These are phyloP conservation scores for Rhizophagus clarus DNA, from an alignment of 192 early-diverging fungal genomes.

Conservation along the genomic window DNA sequence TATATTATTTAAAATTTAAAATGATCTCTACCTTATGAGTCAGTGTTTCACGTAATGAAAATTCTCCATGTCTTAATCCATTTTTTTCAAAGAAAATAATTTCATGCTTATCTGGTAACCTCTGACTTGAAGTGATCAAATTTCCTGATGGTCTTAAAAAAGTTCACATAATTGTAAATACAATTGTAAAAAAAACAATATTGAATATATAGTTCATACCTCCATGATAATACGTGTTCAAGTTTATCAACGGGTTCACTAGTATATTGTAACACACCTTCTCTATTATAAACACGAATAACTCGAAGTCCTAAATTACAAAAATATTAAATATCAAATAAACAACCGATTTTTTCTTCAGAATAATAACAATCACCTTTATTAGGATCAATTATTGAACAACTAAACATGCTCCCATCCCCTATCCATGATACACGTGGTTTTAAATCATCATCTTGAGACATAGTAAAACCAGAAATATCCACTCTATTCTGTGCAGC, in stretches of 20 bases:
- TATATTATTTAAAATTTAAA: constrained; percentile 6
- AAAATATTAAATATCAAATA: neutral
- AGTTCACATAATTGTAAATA: neutral
- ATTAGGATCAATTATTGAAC: constrained; percentile 65
- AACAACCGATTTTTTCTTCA: neutral
- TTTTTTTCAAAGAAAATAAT: constrained; percentile 96
- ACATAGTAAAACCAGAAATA: constrained; percentile 43
- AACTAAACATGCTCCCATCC: constrained; percentile 82
- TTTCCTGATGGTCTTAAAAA: constrained; percentile 72
- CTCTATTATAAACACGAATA: constrained; percentile 82
- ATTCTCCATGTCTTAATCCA: constrained; percentile 92
- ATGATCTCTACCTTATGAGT: constrained; percentile 43
- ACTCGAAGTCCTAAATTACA: constrained; percentile 53
- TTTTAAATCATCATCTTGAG: constrained; percentile 67
- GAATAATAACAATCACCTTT: constrained; percentile 38
- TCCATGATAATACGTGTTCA: constrained; percentile 80
- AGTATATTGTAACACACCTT: constrained; percentile 80
- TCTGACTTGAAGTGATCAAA: constrained; percentile 79
- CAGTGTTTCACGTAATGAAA: constrained; percentile 66
- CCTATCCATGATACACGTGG: constrained; percentile 89
- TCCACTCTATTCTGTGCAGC: constrained; percentile 61
- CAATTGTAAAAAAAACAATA: neutral
- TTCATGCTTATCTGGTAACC: constrained; percentile 76
- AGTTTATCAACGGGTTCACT: constrained; percentile 78
- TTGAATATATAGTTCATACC: constrained; percentile 33